These are phyloP conservation scores for Stipa capillata DNA, from an alignment of 176 grass and related monocot genomes.

Conservation along the genomic window DNA sequence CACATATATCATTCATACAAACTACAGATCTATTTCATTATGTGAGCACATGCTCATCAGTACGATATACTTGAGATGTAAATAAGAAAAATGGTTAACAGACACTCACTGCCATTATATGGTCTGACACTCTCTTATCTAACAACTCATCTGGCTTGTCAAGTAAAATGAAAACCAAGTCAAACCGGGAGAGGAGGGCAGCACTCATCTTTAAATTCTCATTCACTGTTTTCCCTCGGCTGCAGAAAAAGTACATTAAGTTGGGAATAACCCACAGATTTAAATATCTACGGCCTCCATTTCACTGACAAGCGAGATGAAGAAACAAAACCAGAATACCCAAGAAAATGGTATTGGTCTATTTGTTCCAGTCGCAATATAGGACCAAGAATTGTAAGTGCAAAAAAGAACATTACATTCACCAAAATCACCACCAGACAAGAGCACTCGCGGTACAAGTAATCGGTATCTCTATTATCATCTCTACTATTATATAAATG, in stretches of 20 bases:
- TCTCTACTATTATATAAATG: background rate
- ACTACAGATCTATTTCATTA: background rate
- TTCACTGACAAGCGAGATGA: background rate
- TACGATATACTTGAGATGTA: background rate
- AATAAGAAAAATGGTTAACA: background rate
- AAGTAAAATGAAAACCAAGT: conserved; percentile 91
- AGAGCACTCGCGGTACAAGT: background rate
- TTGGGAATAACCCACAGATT: background rate
- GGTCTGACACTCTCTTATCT: conserved; percentile 85
- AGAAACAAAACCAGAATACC: background rate
- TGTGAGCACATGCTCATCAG: background rate
- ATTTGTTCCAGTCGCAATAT: background rate
- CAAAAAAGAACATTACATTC: background rate
- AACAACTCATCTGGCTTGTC: conserved; percentile 72
- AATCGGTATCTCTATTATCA: too few relatives aligned
- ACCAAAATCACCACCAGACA: background rate
- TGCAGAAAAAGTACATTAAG: conserved; percentile 27
- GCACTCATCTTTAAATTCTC: conserved; percentile 92
- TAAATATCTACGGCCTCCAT: background rate
- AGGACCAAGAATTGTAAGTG: background rate
- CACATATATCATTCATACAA: background rate
- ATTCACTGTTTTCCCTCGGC: conserved; percentile 87
- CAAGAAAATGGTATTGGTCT: background rate
- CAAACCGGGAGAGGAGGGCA: conserved; percentile 83
- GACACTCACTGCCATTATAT: conserved; percentile 74